Evolutionary conservation across 345 rosid species (phyloP).

Genomic region (Reutealis trisperma): DNA sequence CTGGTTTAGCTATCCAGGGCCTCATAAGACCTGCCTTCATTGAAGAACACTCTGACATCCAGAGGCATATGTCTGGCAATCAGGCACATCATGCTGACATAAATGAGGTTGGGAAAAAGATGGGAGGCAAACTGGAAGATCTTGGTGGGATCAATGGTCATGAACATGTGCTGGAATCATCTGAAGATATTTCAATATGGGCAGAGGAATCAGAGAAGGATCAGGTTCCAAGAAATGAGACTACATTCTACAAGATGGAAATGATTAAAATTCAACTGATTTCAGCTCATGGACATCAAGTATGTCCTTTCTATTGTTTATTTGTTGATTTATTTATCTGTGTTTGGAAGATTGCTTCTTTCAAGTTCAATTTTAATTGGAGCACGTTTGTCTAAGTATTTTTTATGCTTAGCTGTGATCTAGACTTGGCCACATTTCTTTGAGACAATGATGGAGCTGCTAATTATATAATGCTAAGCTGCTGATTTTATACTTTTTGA

Average conservation of each 20-base stretch:
- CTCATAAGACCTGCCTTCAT: constrained; percentile 68
- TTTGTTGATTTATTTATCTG: constrained; percentile 8
- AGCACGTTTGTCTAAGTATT: neutral
- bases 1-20: constrained; percentile 86
- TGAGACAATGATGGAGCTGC: neutral
- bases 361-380: neutral
- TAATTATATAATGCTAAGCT: neutral
- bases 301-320: constrained; percentile 26
- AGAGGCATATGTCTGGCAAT: constrained; percentile 52
- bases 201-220: constrained; percentile 42
- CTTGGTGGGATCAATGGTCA: constrained; percentile 42
- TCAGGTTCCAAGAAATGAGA: constrained; percentile 43
- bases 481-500: neutral
- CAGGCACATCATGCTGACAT: constrained; percentile 29
- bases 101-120: constrained; percentile 36
- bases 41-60: constrained; percentile 71
- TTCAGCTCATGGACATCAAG: constrained; percentile 78
- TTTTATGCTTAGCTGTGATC: constrained; percentile 2
- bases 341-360: neutral
- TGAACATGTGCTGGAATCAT: constrained; percentile 29
- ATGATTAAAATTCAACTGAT: constrained; percentile 72
- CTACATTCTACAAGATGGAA: constrained; percentile 83
- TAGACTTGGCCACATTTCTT: neutral
- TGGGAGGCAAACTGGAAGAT: constrained; percentile 45
- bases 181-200: constrained; percentile 35